These are phyloP conservation scores for Torulaspora maleeae DNA, from an alignment of 805 yeast genomes.

Conservation along the genomic window DNA sequence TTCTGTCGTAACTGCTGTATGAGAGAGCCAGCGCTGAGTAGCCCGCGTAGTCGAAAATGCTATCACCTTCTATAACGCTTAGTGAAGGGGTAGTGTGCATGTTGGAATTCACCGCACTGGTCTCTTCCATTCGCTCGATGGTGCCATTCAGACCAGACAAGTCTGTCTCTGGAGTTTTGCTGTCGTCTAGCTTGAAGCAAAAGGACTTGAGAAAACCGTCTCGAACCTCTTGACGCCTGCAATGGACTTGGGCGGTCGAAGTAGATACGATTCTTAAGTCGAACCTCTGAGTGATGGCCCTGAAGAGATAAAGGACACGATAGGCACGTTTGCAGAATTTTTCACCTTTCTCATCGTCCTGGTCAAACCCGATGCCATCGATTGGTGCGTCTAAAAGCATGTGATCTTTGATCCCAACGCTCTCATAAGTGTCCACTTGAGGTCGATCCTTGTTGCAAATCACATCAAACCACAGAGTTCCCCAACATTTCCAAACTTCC, in stretches of 20 bases:
- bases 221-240: constrained; percentile 14
- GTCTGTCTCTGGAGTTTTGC: not conserved
- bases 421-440: constrained; percentile 39
- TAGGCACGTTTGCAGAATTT: constrained; percentile 35
- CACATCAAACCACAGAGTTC: constrained; percentile 72
- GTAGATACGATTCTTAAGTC: constrained; percentile 12
- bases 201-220: constrained; percentile 19
- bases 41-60: constrained; percentile 33
- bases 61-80: constrained; percentile 28
- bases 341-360: constrained; percentile 34
- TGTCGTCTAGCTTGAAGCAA: constrained; percentile 23
- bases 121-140: constrained; percentile 20
- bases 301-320: constrained; percentile 31
- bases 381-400: constrained; percentile 59
- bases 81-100: constrained; percentile 21
- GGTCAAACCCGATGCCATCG: constrained; percentile 51
- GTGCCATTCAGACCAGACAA: constrained; percentile 5
- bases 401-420: constrained; percentile 55
- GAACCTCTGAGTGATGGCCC: constrained; percentile 27
- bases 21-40: constrained; percentile 30
- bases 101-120: constrained; percentile 22
- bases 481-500: constrained; percentile 85
- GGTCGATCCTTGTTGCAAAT: constrained; percentile 50
- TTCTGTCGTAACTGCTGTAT: constrained; percentile 31
- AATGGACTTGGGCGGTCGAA: constrained; percentile 14